Percentiles rank a stretch among this genome's conserved stretches.
phyloP scores from a whole-genome alignment of 805 yeast genomes.

The Myxozyma melibiosi region DNA sequence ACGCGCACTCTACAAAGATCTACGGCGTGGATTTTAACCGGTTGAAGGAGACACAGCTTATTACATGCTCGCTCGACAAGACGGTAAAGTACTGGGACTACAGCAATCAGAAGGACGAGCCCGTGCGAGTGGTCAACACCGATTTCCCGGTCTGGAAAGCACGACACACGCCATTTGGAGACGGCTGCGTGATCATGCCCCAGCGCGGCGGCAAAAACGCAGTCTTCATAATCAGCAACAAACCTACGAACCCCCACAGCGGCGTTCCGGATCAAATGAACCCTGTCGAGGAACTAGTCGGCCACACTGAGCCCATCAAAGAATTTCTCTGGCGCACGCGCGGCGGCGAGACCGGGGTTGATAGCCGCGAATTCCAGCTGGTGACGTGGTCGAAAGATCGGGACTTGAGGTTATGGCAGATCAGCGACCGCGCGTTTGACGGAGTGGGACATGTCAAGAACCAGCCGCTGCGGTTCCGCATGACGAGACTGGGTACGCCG shows the following conservation, averaged over 20 bases:
- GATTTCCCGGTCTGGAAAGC: constrained; percentile 90
- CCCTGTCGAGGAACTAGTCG: constrained; percentile 66
- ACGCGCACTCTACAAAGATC: constrained; percentile 82
- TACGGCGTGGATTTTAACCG: constrained; percentile 86
- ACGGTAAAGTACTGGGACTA: constrained; percentile 84
- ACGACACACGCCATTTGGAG: constrained; percentile 84
- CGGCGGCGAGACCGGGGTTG: constrained; percentile 48
- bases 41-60: constrained; percentile 57
- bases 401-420: constrained; percentile 82
- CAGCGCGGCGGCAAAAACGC: constrained; percentile 79
- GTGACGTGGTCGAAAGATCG: constrained; percentile 94
- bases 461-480: constrained; percentile 43
- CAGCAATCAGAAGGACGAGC: constrained; percentile 44
- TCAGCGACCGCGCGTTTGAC: constrained; percentile 52
- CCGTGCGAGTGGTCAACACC: constrained; percentile 63
- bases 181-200: constrained; percentile 87
- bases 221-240: constrained; percentile 50
- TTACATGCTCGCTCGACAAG: constrained; percentile 85
- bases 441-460: constrained; percentile 45
- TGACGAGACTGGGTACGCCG: constrained; percentile 49
- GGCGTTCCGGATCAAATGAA: constrained; percentile 46
- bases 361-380: constrained; percentile 82
- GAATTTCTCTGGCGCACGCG: constrained; percentile 88
- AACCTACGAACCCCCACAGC: constrained; percentile 1
- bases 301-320: constrained; percentile 81